Base-by-base conservation (phyloP, 139 green algal genomes). In the Auxenochlorella protothecoides region DNA sequence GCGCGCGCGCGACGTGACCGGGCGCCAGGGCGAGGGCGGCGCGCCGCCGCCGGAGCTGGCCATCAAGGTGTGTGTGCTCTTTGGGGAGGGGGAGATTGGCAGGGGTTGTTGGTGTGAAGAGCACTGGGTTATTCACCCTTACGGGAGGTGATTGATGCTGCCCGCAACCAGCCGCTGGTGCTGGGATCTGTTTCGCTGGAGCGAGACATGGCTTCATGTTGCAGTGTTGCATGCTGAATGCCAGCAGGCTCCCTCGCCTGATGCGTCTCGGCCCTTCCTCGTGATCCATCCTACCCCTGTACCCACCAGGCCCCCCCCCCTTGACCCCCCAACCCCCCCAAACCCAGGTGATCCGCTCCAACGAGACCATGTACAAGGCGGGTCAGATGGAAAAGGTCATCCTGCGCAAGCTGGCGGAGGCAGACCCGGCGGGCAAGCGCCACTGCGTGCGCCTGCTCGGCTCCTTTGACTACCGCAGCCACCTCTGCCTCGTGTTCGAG, bases 401-500 rank as follows among this genome's bases (percentile, higher is more conserved):
- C 74, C 84, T 97, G 73, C 71, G 76, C 59, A 91, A 91, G 80
- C 87, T 99, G 54, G 73, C 75, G 3, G 80, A 75, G 3, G 78
- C 86, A 1, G 95, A 99, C 80, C 87, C 86, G 0, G 90, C 97
- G 27, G 89, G 90, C 76, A 83, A 84, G 65, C 88, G 89, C 61
- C 90, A 98, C 86, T 92, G 85, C 86, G 87, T 99, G 12, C 85
- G 84, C n/a, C 76, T 98, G 73, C 76, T 96, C 65, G 73, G 83
- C n/a, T 79, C 69, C 67, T 99, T 99, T 75, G 90, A 97, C 81
- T 97, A 97, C 86, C 80, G 95, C 51, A 76, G 85, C 54, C 95
- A 99, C 82, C 81, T 96, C 52, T 99, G 93, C 88, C 81, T 99
- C 63, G 95, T 93, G n/a, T 96, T 96, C 79, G 90, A 95, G 71